Base-by-base conservation (phyloP, 768 basidiomycete species). In the Lactarius sp. region DNA sequence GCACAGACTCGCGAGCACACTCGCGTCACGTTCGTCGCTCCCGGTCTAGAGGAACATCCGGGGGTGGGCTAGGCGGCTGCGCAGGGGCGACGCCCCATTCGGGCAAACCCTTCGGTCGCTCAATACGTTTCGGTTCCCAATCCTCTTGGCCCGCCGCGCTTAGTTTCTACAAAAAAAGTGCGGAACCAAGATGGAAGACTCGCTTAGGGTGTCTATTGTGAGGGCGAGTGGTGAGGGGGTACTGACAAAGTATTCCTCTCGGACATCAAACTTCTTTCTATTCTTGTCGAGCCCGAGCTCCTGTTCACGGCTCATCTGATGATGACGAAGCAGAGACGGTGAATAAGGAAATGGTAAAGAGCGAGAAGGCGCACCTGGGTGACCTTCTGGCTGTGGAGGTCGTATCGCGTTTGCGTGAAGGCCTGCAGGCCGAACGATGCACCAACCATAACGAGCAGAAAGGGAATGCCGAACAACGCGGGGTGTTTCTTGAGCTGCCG, bases 241-340 rank as follows among this genome's bases (percentile, higher is more conserved):
- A 85, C 93, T 75, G 76, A 97, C 95, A 72, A 88, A 98, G 74
- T 98, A 99, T 72, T 97, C 95, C 73, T 98, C 96, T 59, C 92
- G 79, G 18, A 97, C 90, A 74, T 98, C 95, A 62, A 97, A 86
- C 77, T 85, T 89, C 77, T 87, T 88, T 75, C 87, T 80, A 59
- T 77, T 77, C 71, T 80, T 83, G 66, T 86, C 80, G 69, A 94
- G 77, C 10, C 85, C 82, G 22, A 95, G 78, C 66, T 91, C 88
- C 68, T 94, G 85, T 72, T 94, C 87, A 66, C 85, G 86, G 44
- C 84, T 82, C 41, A 97, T 74, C 92, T 85, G 55, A 6, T 59
- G 22, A 41, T 10, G 41, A 16, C 37, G 22, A 14, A 36, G 18
- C 31, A 61, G 0, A 46, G 54, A 33, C 27, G 42, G 44, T 12